phyloP scores from a whole-genome alignment of 768 basidiomycete species.

The Tylopilus vinaceipallidus region DNA sequence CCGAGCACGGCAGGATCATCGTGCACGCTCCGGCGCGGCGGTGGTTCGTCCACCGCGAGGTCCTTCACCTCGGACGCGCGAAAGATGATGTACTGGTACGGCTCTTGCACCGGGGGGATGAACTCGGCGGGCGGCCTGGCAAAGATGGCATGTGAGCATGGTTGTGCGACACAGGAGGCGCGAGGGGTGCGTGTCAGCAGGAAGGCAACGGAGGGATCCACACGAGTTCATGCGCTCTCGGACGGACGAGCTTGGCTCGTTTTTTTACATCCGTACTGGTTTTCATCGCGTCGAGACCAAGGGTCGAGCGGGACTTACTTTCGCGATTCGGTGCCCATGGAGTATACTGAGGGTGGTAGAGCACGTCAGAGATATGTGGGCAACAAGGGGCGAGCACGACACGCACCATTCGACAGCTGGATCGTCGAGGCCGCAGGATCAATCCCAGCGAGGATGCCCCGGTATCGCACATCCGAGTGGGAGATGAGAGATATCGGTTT shows the following conservation, averaged over 20 bases:
- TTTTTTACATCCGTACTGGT: slow-evolving; percentile 40
- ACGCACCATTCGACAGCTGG: slow-evolving; percentile 77
- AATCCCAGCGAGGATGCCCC: slow-evolving; percentile 84
- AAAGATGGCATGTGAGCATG: slow-evolving; percentile 29
- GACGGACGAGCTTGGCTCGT: slow-evolving; percentile 34
- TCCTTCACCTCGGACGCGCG: slow-evolving; percentile 89
- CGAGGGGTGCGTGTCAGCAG: slow-evolving; percentile 41
- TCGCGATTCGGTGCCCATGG: slow-evolving; percentile 86
- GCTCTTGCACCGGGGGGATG: slow-evolving; percentile 79
- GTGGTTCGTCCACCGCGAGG: slow-evolving; percentile 75
- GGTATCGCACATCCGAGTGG: slow-evolving; percentile 87
- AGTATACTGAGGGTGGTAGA: slow-evolving; percentile 51
- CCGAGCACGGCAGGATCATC: slow-evolving; percentile 85
- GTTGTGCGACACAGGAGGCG: background rate
- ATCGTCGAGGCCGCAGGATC: slow-evolving; percentile 85
- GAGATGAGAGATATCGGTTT: slow-evolving; percentile 90
- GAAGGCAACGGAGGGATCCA: slow-evolving; percentile 69
- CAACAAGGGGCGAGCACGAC: slow-evolving; percentile 1
- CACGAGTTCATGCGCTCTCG: slow-evolving; percentile 47
- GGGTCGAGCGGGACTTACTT: slow-evolving; percentile 46
- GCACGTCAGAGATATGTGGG: background rate
- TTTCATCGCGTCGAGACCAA: slow-evolving; percentile 29
- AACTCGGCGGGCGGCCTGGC: slow-evolving; percentile 69
- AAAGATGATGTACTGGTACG: slow-evolving; percentile 89
- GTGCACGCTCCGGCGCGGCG: slow-evolving; percentile 60